Evolutionary conservation across 768 basidiomycete species (phyloP), one percentile per base, ranked within the genome.

Genomic region (Baorangia bicolor): DNA sequence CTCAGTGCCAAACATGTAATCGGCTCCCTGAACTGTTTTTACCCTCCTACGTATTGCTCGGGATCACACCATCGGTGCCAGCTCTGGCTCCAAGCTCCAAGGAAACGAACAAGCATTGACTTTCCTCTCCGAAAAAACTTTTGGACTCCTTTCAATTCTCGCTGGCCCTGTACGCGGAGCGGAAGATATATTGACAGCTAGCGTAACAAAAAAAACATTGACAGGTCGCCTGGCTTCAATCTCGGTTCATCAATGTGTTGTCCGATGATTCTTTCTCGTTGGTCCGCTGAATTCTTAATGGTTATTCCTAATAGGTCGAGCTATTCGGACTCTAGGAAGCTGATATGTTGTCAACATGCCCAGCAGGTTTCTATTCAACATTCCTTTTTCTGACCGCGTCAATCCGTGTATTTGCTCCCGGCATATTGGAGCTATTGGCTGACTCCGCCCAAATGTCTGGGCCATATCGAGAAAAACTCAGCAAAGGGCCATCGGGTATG

Each of bases 1-100:
- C 27, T 30, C 37, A 33, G n/a, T n/a, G 18, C 13, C 30, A 10
- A 52, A 55, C 34, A 53, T 65, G 63, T 68, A 65, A 68, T 65
- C 53, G 57, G 55, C 51, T 55, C 50, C 20, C 27, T 41, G 28
- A 18, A 27, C 45, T 48, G 2, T 28, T 33, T 18, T 14, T 61
- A 31, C 43, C 23, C 41, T 60, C 43, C 33, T 38, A 42, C 34
- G 37, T 42, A 63, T 38, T 49, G 21, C 39, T 45, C 23, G 28
- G 16, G 31, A 47, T 33, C 23, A 33, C 25, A 40, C 18, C 11
- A n/a, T 16, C 37, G 16, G 23, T 27, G 33, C 13, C 30, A 12
- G 40, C 2, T 27, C 16, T 23, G 28, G 14, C 34, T 39, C 33
- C 23, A 27, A 42, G 14, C 33, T 33, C 33, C 14, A 38, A 44